phyloP scores from a whole-genome alignment of 805 yeast species.

The Yamadazyma kitorensis region DNA sequence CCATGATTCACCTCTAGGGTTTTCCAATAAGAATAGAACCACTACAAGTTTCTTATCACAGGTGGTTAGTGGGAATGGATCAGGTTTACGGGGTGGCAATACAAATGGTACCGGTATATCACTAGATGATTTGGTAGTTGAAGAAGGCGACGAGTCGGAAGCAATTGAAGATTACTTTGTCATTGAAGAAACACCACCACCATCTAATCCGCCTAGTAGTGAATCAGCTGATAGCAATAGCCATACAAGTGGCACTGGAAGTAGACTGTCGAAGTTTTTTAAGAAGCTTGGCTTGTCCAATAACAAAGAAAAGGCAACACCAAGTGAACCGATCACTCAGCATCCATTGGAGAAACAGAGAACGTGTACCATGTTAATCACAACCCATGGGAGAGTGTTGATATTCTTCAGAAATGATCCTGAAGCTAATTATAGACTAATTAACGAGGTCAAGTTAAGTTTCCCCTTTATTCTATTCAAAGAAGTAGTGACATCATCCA shows the following conservation, averaged over 20 bases:
- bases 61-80: conserved; percentile 34
- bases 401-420: conserved; percentile 46
- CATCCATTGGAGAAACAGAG: conserved; percentile 37
- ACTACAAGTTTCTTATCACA: conserved; percentile 33
- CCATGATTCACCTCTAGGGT: conserved; percentile 57
- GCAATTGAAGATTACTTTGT: conserved; percentile 58
- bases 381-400: conserved; percentile 62
- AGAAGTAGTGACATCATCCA: conserved; percentile 48
- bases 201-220: conserved; percentile 7
- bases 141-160: conserved; percentile 52
- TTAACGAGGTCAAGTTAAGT: conserved; percentile 53
- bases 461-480: conserved; percentile 54
- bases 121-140: conserved; percentile 2
- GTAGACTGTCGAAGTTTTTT: conserved; percentile 15
- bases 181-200: conserved; percentile 16
- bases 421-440: conserved; percentile 42
- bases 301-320: conserved; percentile 9
- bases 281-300: conserved; percentile 16
- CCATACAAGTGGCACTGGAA: neutral
- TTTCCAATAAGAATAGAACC: conserved; percentile 15
- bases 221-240: conserved; percentile 2
- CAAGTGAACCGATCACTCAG: conserved; percentile 10
- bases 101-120: conserved; percentile 1
- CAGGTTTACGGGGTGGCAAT: conserved; percentile 19
- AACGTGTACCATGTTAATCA: conserved; percentile 53